Conservation (phyloP, 306 rosid genomes). For the Acacia crassicarpa region DNA sequence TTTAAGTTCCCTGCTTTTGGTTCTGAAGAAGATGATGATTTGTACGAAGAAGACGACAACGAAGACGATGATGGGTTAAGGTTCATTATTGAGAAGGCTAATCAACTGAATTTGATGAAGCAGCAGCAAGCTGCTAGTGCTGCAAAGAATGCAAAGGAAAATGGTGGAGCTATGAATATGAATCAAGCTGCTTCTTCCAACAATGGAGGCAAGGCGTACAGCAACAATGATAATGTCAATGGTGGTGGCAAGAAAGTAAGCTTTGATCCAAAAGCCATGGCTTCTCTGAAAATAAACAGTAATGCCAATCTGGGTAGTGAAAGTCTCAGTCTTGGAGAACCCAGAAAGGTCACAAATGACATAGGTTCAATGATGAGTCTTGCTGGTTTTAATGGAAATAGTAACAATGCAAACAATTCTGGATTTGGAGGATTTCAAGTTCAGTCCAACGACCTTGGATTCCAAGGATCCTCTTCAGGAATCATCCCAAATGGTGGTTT, state of each 20-base stretch:
- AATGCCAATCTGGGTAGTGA: constrained; percentile 42
- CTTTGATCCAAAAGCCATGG: constrained; percentile 61
- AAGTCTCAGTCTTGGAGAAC: constrained; percentile 50
- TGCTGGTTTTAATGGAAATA: constrained; percentile 65
- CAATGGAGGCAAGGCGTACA: constrained; percentile 43
- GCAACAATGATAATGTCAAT: constrained; percentile 12
- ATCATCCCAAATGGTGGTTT: constrained; percentile 44
- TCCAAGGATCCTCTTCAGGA: constrained; percentile 39
- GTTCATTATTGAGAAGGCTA: constrained; percentile 52
- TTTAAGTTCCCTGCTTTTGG: constrained; percentile 49
- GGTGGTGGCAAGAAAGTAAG: constrained; percentile 48
- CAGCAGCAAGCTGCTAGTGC: constrained; percentile 50
- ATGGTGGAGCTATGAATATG: constrained; percentile 27
- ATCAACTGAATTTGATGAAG: constrained; percentile 52
- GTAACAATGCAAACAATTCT: constrained; percentile 40
- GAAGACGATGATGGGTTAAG: constrained; percentile 47
- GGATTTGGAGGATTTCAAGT: constrained; percentile 51
- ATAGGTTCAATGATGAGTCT: constrained; percentile 69
- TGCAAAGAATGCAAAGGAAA: constrained; percentile 47
- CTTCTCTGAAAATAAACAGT: constrained; percentile 61
- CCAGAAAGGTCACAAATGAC: constrained; percentile 47
- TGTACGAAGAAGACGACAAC: constrained; percentile 34
- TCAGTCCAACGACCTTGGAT: constrained; percentile 45
- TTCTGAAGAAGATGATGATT: constrained; percentile 52
- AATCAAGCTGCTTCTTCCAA: constrained; percentile 20